phyloP scores from a whole-genome alignment of 345 rosid genomes.

The Ceriops tagal region DNA sequence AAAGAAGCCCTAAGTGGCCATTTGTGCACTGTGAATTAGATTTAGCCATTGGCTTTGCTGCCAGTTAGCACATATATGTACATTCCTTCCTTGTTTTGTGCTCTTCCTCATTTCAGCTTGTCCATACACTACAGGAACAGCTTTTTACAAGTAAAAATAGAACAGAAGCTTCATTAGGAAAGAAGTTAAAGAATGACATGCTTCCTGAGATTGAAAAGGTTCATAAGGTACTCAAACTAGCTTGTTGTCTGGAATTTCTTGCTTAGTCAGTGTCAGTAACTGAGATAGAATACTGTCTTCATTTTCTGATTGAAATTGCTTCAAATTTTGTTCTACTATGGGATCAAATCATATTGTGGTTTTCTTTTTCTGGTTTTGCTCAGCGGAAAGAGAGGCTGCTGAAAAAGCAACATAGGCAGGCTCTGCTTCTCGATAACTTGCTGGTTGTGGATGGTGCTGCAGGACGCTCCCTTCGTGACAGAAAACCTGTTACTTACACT shows the following conservation, averaged over 20 bases:
- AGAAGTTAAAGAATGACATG: conserved; percentile 83
- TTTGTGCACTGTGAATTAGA: background rate
- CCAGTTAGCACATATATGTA: background rate
- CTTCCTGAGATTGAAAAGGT: conserved; percentile 97
- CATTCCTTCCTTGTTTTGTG: conserved; percentile 1
- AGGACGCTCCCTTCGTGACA: conserved; percentile 89
- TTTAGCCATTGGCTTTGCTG: background rate
- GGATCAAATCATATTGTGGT: background rate
- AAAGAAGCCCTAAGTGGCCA: background rate
- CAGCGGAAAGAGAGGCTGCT: conserved; percentile 84
- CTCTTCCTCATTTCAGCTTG: conserved; percentile 4
- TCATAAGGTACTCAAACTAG: conserved; percentile 64
- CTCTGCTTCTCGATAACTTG: conserved; percentile 77
- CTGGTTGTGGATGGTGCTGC: conserved; percentile 63
- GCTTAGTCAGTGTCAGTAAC: background rate
- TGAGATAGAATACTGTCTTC: background rate
- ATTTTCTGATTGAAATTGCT: background rate
- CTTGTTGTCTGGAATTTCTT: conserved; percentile 11
- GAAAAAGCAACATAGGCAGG: conserved; percentile 92
- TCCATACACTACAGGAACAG: conserved; percentile 62
- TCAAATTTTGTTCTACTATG: conserved; percentile 11
- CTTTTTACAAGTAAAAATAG: conserved; percentile 81
- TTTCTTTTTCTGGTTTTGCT: conserved; percentile 12
- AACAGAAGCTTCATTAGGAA: conserved; percentile 82
- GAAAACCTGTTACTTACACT: conserved; percentile 92